A percentile compares a stretch with the other conserved stretches of the same genome.
Conservation (phyloP, 2,329 filamentous ascomycete genomes). For the Sordariomycetes sp. region DNA sequence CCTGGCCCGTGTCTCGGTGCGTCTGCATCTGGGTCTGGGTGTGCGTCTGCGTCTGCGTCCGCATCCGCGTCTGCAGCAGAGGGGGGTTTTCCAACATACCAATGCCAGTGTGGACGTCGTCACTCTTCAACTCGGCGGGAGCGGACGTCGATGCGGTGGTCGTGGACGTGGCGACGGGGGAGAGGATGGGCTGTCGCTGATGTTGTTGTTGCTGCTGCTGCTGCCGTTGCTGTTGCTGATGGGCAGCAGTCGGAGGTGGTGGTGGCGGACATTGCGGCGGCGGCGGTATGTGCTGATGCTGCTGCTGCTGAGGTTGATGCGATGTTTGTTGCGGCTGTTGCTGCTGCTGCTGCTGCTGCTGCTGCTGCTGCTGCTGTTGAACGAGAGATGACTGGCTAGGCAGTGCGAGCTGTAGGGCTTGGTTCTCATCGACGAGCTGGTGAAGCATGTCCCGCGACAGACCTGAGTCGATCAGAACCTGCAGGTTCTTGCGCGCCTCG, state of each 20-base stretch:
- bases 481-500: slow-evolving; percentile 34
- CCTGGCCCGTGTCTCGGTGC: too few species aligned
- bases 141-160: neutral
- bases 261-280: slow-evolving; percentile 22
- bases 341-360: slow-evolving; percentile 8
- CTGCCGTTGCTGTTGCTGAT: slow-evolving; percentile 2
- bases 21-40: neutral
- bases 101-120: too few species aligned
- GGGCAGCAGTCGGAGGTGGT: slow-evolving; percentile 13
- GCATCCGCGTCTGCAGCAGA: too few species aligned
- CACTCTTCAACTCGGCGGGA: too few species aligned
- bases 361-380: slow-evolving; percentile 11
- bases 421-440: slow-evolving; percentile 28
- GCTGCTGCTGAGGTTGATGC: slow-evolving; percentile 6
- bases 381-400: slow-evolving; percentile 5
- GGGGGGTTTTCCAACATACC: too few species aligned
- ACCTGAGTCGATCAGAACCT: slow-evolving; percentile 34
- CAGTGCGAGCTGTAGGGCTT: slow-evolving; percentile 20
- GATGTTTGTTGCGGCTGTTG: slow-evolving; percentile 9
- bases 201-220: slow-evolving; percentile 1
- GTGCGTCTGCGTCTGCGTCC: too few species aligned
- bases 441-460: slow-evolving; percentile 32
- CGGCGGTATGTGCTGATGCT: slow-evolving; percentile 11
- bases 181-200: slow-evolving; percentile 1
- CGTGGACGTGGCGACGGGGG: neutral